Base-by-base conservation (phyloP, 2,329 filamentous ascomycete species). In the Pseudocercospora crystallina region DNA sequence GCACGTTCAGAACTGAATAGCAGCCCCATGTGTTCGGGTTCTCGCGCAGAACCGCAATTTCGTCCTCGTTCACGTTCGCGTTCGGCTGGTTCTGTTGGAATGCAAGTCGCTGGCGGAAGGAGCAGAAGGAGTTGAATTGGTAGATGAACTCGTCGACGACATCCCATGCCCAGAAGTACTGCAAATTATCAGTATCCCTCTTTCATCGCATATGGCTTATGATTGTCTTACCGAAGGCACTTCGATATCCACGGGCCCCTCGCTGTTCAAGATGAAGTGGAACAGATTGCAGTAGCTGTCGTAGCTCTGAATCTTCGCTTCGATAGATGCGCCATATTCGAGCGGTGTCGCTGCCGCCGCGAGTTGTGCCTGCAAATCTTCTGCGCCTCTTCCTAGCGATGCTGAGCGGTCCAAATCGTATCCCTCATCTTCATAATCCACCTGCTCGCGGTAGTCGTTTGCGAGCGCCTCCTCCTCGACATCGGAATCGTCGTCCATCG, bases 101-200 rank as follows among this genome's bases (percentile, higher is more conserved):
- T 59, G 94, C 94, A 63, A 96, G 85, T 61, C 90, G 86, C 73
- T 95, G 90, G 69, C 94, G 86, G 82, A 96, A 96, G 58, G 90
- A 90, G 72, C 90, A 97, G 81, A 99, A 99, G 53, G 91, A 95
- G 81, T 99, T 96, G 81, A 99, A 99, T 74, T 99, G 94, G 80
- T 99, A 99, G 77, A 99, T 97, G 79, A 99, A 99, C 76, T 99
- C 94, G 74, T 99, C 94, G 76, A 99, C 96, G 63, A 97, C 92
- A 73, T 99, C 94, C 94, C 94, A 99, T 36, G 94, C 94, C 94
- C 94, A 99, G 79, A 92, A 96, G 78, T 96, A 95, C 90, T 97
- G 52, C 34, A n/a, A 33, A 13, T 11, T 14, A 14, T 49, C 13
- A 51, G 46, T 41, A 36, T 44, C 47, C 34, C 15, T 10, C 30